Base-by-base conservation (phyloP, 495 filamentous ascomycete species). In the Hyaloscypha bicolor region DNA sequence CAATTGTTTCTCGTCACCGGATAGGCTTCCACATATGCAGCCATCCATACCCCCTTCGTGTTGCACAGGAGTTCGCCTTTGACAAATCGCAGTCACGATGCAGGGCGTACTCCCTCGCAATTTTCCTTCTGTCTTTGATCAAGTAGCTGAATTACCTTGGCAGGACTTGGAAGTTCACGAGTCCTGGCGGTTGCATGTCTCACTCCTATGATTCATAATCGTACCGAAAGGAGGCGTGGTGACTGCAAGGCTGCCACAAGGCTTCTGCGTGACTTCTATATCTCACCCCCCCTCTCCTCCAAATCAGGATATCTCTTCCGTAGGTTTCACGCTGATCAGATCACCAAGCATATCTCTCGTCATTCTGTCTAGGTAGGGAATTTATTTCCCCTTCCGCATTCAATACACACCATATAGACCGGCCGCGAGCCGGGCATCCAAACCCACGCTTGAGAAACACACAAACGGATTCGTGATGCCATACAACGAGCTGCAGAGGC, bases 211-310 rank as follows among this genome's bases (percentile, higher is more conserved):
- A 70, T 70, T 70, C 68, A 70, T 55, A 48, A 51, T 3, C 16
- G 11, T 48, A 16, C 11, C 42, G 42, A 19, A 19, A 48, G 16
- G 4, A 25, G 42, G 42, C 11, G 42, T 6, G 4, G 22, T 64
- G 63, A 66, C 64, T 66, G 64, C 55, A 55, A 52, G 56, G 57
- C 65, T 29, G 56, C 60, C 52, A 9, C 64, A 39, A 69, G 70
- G 70, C 70, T 69, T 55, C 67, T 62, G 70, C 70, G 64, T 72
- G 70, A 72, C 67, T 65, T n/a, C 63, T 69, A 58, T 66, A 70
- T 70, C 52, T 52, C 58, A 55, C 33, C 31, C 60, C 33, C 31
- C 60, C 5, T 56, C 57, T 52, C 33, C 35, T 35, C 66, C 30
- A 35, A 55, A 14, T 21, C n/a, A 22, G 6, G 45, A 11, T 45